Base-by-base conservation (phyloP, 164 flowering plant genomes). In the Chimonanthus salicifolius region DNA sequence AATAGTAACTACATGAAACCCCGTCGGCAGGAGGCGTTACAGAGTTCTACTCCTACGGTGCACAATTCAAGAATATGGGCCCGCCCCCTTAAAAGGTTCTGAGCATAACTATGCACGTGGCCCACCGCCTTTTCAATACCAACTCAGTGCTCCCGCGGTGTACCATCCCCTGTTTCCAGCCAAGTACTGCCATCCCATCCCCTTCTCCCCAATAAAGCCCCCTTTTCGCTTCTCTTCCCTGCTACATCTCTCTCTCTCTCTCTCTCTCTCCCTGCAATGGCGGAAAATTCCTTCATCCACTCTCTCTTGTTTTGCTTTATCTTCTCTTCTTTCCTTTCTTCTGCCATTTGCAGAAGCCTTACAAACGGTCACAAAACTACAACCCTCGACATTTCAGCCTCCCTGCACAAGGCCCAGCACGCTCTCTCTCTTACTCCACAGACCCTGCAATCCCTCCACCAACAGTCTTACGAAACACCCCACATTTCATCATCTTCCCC, bases 341-440 rank as follows among this genome's bases (percentile, higher is more conserved):
- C 63, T n/a, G 50, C 47, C 68, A 65, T 44, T 65, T 65, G 68
- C 68, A 65, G 71, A 79, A 15, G 51, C 78, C 67, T 68, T 21
- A 73, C 72, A 2, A 33, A 20, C 43, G 43, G 0, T 72, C 8
- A 74, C 47, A 74, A 50, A 68, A 86, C 87, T 3, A 75, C 82
- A 2, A 48, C 81, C 8, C 90, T 90, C 58, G 85, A 90, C 64
- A 87, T 92, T 70, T 70, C 89, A 0, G 84, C 83, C 58, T 77
- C 91, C 3, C 76, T 85, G 7, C 78, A 77, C 4, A 71, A 74
- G 33, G 79, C 92, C 64, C 76, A 49, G 2, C 47, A 78, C 33
- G 77, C 81, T 11, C 73, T 87, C 74, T 74, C 87, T 3, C 49
- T 76, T 60, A 44, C 64, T 63, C 47, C 77, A 5, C 48, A 49